Evolutionary conservation across 169 alveolate genomes (phyloP).

Genomic region (Theileria orientalis): DNA sequence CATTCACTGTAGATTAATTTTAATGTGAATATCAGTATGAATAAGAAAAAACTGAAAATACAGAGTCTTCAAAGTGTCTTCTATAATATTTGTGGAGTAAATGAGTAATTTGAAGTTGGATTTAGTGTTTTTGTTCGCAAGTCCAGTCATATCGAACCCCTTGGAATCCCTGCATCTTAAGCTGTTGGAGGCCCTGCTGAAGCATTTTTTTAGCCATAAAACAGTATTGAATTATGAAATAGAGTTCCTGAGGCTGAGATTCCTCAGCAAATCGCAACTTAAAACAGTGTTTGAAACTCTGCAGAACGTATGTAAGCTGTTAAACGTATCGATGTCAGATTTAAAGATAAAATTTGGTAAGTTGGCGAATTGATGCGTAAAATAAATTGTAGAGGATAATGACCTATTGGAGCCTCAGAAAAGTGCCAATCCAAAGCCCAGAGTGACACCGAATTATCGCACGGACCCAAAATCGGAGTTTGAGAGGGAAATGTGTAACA

Average conservation of each 20-base stretch:
- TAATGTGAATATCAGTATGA: too few relatives aligned
- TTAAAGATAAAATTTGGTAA: constrained; percentile 14
- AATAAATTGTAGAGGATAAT: not conserved
- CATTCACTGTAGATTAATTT: too few relatives aligned
- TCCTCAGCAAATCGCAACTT: constrained; percentile 10
- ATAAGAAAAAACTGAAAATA: too few relatives aligned
- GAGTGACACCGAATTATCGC: not conserved
- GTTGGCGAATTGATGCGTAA: not conserved
- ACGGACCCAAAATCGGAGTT: constrained; percentile 11
- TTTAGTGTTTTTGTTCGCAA: constrained; percentile 25
- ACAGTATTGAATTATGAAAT: not conserved
- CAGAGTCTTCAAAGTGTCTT: too few relatives aligned
- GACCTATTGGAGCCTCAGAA: not conserved
- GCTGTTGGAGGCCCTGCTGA: constrained; percentile 20
- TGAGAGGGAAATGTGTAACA: constrained; percentile 10
- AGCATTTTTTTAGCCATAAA: not conserved
- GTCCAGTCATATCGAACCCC: constrained; percentile 47
- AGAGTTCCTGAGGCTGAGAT: constrained; percentile 8
- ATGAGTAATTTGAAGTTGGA: constrained; percentile 22
- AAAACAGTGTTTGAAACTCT: constrained; percentile 3
- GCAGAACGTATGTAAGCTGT: constrained; percentile 32
- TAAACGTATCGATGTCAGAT: constrained; percentile 6
- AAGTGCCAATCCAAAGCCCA: not conserved
- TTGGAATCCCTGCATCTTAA: constrained; percentile 26
- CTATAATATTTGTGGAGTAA: too few relatives aligned